Base-by-base conservation (phyloP, 1,284 basidiomycete genomes). In the Singerocomus rubriflavus region DNA sequence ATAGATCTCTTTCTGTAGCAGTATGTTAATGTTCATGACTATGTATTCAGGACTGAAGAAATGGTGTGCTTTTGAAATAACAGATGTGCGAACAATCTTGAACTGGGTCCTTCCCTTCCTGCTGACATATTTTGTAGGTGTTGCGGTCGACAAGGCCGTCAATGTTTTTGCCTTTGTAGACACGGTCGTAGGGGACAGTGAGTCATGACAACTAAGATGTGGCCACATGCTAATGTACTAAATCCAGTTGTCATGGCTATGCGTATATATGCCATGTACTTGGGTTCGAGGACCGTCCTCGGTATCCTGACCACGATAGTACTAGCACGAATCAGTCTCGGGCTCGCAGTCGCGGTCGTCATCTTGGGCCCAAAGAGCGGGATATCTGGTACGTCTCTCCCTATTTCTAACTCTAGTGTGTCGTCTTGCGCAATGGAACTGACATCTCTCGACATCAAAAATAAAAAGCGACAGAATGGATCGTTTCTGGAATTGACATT, bases 231-330 rank as follows among this genome's bases (percentile, higher is more conserved):
- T 56, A 9, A 53, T 11, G 5, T 5, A 4, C 29, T 6, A 13
- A 9, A 14, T n/a, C 5, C n/a, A 62, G 57, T 35, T 14, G 52
- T 60, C 48, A 60, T 63, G 36, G 30, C 44, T 27, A 46, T 63
- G 37, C 46, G 56, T 14, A 37, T 61, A 38, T 61, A 60, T 39
- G 37, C 58, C 30, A 60, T 62, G 60, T 62, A 58, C 31, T 39
- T 61, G 5, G 34, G 45, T 11, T 63, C 58, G 5, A 52, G 31
- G 17, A 26, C 10, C 27, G 26, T 63, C 29, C 17, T 56, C 4
- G 29, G 2, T 25, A 39, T 58, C 36, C 21, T 62, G 35, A 17
- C 49, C 13, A 26, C 21, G 16, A 33, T 39, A 16, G 26, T 63
- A 27, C 9, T 57, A 25, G 14, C 42, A 14, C 48, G 48, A 16